A percentile compares a stretch with the other conserved stretches of the same genome.
Conservation (phyloP, 306 rosid genomes). For the Prinsepia uniflora region DNA sequence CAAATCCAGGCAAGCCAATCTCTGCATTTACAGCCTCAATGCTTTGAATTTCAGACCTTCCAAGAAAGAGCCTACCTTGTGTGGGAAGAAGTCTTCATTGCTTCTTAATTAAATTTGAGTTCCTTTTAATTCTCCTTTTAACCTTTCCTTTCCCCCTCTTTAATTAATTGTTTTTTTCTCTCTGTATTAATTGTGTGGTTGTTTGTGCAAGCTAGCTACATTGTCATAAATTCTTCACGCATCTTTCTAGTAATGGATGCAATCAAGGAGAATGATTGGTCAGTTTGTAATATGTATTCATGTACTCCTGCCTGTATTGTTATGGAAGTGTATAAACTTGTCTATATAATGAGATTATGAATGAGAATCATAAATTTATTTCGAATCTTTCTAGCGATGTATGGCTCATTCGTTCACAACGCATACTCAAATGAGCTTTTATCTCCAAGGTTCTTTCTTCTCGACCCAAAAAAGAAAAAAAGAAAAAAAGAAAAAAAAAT, state of each 20-base stretch:
- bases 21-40: slow-evolving; percentile 81
- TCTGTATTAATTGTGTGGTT: slow-evolving; percentile 4
- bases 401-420: no score
- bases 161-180: neutral
- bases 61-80: slow-evolving; percentile 47
- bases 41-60: slow-evolving; percentile 84
- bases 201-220: neutral
- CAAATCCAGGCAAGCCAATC: slow-evolving; percentile 67
- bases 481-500: no score
- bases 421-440: no score
- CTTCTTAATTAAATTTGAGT: no score
- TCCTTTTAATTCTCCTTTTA: no score
- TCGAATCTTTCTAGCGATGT: no score
- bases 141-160: no score
- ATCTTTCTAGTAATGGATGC: neutral
- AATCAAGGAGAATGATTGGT: neutral
- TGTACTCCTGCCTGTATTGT: neutral
- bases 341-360: no score
- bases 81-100: slow-evolving; percentile 36
- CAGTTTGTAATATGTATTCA: neutral
- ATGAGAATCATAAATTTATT: no score
- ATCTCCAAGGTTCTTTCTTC: no score
- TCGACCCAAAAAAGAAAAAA: no score
- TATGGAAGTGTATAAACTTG: no score
- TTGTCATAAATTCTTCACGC: neutral